Evolutionary conservation across 371 early-diverging fungal genomes (phyloP).

Genomic region (Smittium culicis): DNA sequence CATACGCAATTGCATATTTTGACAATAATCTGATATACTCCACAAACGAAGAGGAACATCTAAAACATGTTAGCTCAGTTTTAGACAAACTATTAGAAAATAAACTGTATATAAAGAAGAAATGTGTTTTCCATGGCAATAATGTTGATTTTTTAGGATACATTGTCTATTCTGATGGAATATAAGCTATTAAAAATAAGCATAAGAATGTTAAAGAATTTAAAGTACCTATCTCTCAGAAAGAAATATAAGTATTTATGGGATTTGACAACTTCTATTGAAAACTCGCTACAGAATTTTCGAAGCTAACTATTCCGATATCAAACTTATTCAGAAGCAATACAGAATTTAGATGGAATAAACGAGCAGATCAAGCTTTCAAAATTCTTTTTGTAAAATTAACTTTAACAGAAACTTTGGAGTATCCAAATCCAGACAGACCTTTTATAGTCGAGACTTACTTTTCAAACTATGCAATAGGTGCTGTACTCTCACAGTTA

Average conservation of each 20-base stretch:
- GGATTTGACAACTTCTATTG: background rate
- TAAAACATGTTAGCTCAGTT: too few relatives aligned
- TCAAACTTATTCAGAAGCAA: constrained; percentile 26
- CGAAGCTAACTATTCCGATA: constrained; percentile 29
- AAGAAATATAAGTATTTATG: constrained; percentile 20
- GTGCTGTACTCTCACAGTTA: constrained; percentile 8
- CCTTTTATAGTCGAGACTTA: constrained; percentile 35
- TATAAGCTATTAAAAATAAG: background rate
- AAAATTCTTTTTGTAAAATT: constrained; percentile 22
- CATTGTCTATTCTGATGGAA: constrained; percentile 17
- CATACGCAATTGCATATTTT: too few relatives aligned
- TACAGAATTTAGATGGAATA: constrained; percentile 20
- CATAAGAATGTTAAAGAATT: constrained; percentile 1
- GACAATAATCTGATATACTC: too few relatives aligned
- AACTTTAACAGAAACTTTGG: constrained; percentile 22
- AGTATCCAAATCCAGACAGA: constrained; percentile 17
- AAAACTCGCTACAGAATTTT: constrained; percentile 16
- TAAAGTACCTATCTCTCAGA: constrained; percentile 8
- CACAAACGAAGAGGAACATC: too few relatives aligned
- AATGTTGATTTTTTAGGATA: constrained; percentile 35
- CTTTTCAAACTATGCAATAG: constrained; percentile 27
- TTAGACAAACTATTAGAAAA: too few relatives aligned
- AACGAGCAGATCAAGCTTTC: constrained; percentile 28
- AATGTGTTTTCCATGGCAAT: constrained; percentile 34
- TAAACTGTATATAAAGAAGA: too few relatives aligned